Conservation (phyloP, 192 early-diverging fungal species). For the Endogone sp. region DNA sequence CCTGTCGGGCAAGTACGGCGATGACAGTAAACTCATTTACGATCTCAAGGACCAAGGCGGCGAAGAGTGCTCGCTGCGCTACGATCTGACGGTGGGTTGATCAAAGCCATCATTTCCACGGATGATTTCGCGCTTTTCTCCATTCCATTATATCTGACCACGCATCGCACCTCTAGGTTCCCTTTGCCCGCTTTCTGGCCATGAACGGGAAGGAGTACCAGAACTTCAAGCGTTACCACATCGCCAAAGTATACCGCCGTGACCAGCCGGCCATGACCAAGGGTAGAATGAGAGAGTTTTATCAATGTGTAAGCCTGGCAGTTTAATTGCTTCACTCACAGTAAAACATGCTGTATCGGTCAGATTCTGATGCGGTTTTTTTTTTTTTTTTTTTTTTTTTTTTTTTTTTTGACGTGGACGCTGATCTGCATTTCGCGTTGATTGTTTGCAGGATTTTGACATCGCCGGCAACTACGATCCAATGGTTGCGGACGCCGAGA, state of each 20-base stretch:
- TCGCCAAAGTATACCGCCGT: slow-evolving; percentile 97
- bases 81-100: slow-evolving; percentile 83
- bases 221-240: slow-evolving; percentile 95
- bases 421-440: neutral
- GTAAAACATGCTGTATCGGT: neutral
- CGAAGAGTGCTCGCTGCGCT: slow-evolving; percentile 91
- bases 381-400: neutral
- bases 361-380: too few relatives aligned
- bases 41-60: slow-evolving; percentile 97
- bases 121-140: too few relatives aligned
- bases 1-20: slow-evolving; percentile 94
- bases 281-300: slow-evolving; percentile 99
- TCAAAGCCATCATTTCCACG: neutral
- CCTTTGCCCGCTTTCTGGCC: slow-evolving; percentile 88
- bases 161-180: slow-evolving; percentile 49
- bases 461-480: slow-evolving; percentile 91
- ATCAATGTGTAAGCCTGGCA: slow-evolving; percentile 91
- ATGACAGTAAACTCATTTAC: slow-evolving; percentile 98
- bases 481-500: slow-evolving; percentile 98
- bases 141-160: too few relatives aligned
- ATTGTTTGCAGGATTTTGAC: slow-evolving; percentile 78
- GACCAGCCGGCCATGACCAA: slow-evolving; percentile 98
- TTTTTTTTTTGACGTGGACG: neutral
- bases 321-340: slow-evolving; percentile 19
- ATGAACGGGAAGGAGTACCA: slow-evolving; percentile 80